Base-by-base conservation (phyloP, 2,329 filamentous ascomycete genomes). In the Fusarium papillatum region DNA sequence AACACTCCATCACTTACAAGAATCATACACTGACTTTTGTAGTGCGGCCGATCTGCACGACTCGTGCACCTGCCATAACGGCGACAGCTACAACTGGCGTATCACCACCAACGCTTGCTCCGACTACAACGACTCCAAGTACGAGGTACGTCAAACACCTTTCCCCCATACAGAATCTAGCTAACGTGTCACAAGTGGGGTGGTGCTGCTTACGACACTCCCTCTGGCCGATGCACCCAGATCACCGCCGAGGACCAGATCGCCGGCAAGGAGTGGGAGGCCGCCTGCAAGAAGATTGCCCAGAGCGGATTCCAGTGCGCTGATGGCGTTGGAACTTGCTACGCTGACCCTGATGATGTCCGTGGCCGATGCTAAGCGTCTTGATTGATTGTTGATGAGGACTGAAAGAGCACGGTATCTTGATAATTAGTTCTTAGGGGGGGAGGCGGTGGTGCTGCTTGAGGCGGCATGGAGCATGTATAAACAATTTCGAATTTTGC, bases 261-360 rank as follows among this genome's bases (percentile, higher is more conserved):
- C n/a, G 76, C 64, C 2, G 76, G 76, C n/a, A 70, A 78, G 3
- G 31, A 78, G 26, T 78, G 76, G 76, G 76, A 78, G 65, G 76
- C 72, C 7, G 74, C 76, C 3, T 78, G 76, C 61, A 69, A 46
- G 14, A 53, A 78, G 50, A 68, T 74, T 19, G 74, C 76, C 1
- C 34, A 69, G 16, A 59, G 66, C 31, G 76, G 76, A 1, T 78
- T 76, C 19, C 50, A 46, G 1, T 78, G 76, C 4, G 66, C 76
- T 0, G 74, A 78, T 48, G 76, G 76, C 22, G 29, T 65, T 5
- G 76, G 76, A 36, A 78, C 69, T 13, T 78, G 76, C 68, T 78
- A 65, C 6, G 74, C 76, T 1, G 31, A 72, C 34, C 70, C 74
- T 2, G 24, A 59, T 0, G 57, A 71, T 2, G 66, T 78, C 19